phyloP scores from a whole-genome alignment of 306 rosid genomes.

The Casuarina cunninghamiana region DNA sequence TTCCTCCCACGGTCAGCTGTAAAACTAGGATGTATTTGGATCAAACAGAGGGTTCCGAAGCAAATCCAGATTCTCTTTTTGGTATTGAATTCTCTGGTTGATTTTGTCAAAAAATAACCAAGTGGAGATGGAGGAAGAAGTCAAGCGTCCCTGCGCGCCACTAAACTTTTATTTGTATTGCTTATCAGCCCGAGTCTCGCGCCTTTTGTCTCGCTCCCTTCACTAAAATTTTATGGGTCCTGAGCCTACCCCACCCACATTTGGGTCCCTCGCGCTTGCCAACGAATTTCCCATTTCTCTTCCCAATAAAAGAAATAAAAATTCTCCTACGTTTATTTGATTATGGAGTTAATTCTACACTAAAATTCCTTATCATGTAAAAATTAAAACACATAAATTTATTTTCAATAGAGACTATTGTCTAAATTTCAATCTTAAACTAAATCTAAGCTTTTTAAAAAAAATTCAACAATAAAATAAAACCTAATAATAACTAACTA shows the following conservation, averaged over 20 bases:
- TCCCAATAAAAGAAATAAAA: too few species aligned
- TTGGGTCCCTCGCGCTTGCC: neutral
- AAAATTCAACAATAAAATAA: too few species aligned
- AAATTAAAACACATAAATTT: too few species aligned
- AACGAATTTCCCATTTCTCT: too few species aligned
- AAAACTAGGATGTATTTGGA: neutral
- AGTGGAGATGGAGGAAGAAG: conserved; percentile 38
- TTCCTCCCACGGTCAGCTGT: neutral
- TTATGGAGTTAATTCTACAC: too few species aligned
- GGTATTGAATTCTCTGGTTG: neutral
- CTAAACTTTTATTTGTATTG: conserved; percentile 28
- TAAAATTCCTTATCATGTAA: too few species aligned
- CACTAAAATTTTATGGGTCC: neutral
- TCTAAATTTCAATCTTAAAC: too few species aligned
- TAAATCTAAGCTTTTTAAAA: too few species aligned
- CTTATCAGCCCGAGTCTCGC: conserved; percentile 33
- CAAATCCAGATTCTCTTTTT: neutral
- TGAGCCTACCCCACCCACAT: too few species aligned
- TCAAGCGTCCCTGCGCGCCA: conserved; percentile 34
- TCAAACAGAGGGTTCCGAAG: neutral
- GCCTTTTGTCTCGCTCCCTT: conserved; percentile 45
- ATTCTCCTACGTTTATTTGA: too few species aligned
- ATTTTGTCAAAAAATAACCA: neutral
- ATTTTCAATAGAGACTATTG: too few species aligned
- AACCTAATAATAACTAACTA: too few species aligned